These are phyloP conservation scores for Periconia sp. DNA, from an alignment of 2,329 filamentous ascomycete genomes.

Conservation along the genomic window DNA sequence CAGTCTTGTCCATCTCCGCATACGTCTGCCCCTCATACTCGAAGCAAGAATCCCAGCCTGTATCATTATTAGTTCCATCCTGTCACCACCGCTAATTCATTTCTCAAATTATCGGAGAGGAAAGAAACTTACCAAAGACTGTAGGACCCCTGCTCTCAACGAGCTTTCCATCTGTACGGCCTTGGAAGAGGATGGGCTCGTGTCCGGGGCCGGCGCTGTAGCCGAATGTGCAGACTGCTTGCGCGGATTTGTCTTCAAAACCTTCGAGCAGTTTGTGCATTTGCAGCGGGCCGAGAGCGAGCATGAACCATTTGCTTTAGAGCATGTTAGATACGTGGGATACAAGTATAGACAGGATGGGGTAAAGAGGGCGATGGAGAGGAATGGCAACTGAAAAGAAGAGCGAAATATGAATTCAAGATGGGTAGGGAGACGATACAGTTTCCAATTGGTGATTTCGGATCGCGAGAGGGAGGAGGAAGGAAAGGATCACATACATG, in stretches of 20 bases:
- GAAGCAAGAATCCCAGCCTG: conserved; percentile 96
- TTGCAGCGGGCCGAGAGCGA: conserved; percentile 77
- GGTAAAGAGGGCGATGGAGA: background rate
- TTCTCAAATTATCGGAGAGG: background rate
- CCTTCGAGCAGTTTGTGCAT: conserved; percentile 88
- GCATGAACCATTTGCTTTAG: conserved; percentile 88
- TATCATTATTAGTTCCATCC: conserved; percentile 7
- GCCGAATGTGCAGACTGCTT: conserved; percentile 94
- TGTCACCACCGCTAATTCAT: background rate
- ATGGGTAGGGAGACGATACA: no score
- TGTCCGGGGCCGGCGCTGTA: conserved; percentile 84
- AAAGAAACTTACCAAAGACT: conserved; percentile 70
- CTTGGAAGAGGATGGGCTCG: conserved; percentile 87
- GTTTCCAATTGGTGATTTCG: no score
- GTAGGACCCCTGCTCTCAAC: conserved; percentile 79
- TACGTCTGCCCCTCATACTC: conserved; percentile 88
- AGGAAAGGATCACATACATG: conserved; percentile 64
- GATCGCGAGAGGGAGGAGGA: background rate
- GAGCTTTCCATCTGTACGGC: conserved; percentile 81
- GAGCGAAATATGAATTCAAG: background rate
- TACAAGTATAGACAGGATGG: background rate
- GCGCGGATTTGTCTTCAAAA: conserved; percentile 86
- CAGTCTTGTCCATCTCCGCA: conserved; percentile 87
- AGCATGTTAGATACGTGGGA: conserved; percentile 2
- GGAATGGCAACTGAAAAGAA: background rate